Evolutionary conservation across 331 rosid species (phyloP), one percentile per base, ranked within the genome.

Genomic region (Rosa hybrid): DNA sequence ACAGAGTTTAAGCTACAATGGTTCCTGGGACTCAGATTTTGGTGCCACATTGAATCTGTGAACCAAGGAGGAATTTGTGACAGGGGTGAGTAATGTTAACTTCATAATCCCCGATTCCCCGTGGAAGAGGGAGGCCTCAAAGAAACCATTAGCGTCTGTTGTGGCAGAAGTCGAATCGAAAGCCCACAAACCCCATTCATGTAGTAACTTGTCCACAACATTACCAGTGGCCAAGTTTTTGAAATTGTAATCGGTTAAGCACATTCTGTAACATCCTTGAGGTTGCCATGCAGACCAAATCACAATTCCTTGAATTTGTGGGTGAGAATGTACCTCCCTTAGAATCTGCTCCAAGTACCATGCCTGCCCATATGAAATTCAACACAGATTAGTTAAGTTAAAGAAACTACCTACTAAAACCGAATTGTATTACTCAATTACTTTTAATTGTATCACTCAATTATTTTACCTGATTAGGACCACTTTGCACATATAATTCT

Each of bases 91-190:
- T 59, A 64, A 85, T 72, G 73, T 69, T 59, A 14, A 90, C 54
- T 21, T 83, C 74, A 48, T 90, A 89, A 4, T 87, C 88, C 4
- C 93, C 97, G 82, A 89, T 2, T 87, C 88, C 4, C 93, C 97
- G 82, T 87, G 90, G 45, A 78, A 87, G 51, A 90, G 84, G 4
- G 88, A 74, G 16, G 81, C 46, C 56, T 89, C 84, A 49, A 89
- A 72, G 80, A 71, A 71, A 8, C 94, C 94, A 57, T 87, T 77
- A 5, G 77, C 20, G 21, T 90, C 87, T 27, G 91, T 83, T 0
- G 53, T 84, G 34, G 73, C 83, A 54, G 84, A 69, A 68, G 67
- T 51, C 5, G 69, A 10, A 30, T 62, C 68, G 39, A 27, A 62
- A 62, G 44, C 8, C 27, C 8, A 20, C 5, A 27, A 38, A 0